Conservation (phyloP, 257 asterid species). For the Coffea canephora region DNA sequence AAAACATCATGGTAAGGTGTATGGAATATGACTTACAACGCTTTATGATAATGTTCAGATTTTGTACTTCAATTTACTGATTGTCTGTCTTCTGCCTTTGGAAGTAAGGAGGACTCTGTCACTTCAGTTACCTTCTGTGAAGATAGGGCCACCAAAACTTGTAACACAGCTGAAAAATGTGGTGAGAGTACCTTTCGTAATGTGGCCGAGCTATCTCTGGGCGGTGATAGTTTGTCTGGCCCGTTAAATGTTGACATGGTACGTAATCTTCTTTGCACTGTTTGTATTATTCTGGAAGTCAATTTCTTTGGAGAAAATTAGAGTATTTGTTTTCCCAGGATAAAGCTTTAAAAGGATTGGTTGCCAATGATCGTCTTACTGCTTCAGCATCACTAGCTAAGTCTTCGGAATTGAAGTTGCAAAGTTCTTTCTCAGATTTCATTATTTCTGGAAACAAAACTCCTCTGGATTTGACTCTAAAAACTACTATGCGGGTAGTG, state of each 20-base stretch:
- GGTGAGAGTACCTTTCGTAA: slow-evolving; percentile 50
- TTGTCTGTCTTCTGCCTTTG: slow-evolving; percentile 20
- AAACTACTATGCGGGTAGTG: slow-evolving; percentile 62
- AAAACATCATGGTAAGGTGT: slow-evolving; percentile 42
- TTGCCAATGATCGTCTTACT: slow-evolving; percentile 51
- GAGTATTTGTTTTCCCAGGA: slow-evolving; percentile 45
- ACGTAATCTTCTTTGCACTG: slow-evolving; percentile 19
- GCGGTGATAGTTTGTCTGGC: slow-evolving; percentile 47
- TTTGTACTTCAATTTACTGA: slow-evolving; percentile 15
- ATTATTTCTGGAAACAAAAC: slow-evolving; percentile 52
- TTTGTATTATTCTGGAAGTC: slow-evolving; percentile 17
- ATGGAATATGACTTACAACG: slow-evolving; percentile 13
- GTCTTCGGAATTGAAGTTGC: slow-evolving; percentile 32
- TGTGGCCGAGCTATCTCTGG: slow-evolving; percentile 58
- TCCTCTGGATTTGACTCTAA: slow-evolving; percentile 86
- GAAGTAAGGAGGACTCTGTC: slow-evolving; percentile 38
- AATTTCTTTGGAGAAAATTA: background rate
- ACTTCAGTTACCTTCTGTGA: slow-evolving; percentile 41
- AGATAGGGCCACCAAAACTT: slow-evolving; percentile 30
- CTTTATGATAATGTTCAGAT: slow-evolving; percentile 3
- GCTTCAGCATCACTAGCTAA: slow-evolving; percentile 39
- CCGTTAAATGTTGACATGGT: slow-evolving; percentile 73
- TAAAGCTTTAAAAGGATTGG: slow-evolving; percentile 76
- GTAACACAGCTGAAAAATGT: slow-evolving; percentile 35
- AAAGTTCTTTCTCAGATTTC: slow-evolving; percentile 48